Percentiles rank a stretch among this genome's conserved stretches.
These are phyloP conservation scores for Chlorophyllum brunneum DNA, from an alignment of 768 basidiomycete species.

Conservation along the genomic window DNA sequence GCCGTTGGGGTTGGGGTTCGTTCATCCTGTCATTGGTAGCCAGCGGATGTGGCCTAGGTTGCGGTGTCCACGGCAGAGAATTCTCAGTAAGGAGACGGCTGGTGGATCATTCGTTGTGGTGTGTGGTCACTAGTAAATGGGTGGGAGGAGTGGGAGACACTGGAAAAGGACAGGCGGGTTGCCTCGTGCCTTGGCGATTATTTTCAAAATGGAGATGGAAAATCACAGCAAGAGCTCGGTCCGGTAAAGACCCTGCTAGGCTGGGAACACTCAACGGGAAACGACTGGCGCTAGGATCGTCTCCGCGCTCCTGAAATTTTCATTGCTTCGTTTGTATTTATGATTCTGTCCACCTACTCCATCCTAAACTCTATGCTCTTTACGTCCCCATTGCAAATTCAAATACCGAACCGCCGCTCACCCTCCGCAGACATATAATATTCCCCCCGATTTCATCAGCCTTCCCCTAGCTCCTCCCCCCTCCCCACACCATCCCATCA, in stretches of 20 bases:
- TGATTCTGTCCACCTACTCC: constrained; percentile 10
- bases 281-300: constrained; percentile 9
- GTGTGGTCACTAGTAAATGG: not conserved
- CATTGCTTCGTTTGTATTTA: constrained; percentile 13
- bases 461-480: not conserved
- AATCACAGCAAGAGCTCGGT: not conserved
- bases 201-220: constrained; percentile 8
- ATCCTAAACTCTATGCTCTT: constrained; percentile 8
- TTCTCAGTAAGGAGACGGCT: not conserved
- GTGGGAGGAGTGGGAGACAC: not conserved
- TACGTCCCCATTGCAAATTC: constrained; percentile 7
- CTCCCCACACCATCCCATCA: not conserved
- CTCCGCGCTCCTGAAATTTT: constrained; percentile 9
- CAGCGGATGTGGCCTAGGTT: not conserved
- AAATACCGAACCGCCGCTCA: constrained; percentile 6
- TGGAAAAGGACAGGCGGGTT: not conserved
- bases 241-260: constrained; percentile 2
- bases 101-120: too few species aligned
- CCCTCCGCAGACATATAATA: constrained; percentile 8
- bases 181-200: constrained; percentile 1
- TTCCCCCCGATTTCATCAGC: not conserved
- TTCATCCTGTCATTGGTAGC: too few species aligned
- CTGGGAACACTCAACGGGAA: constrained; percentile 9
- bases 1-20: too few species aligned
- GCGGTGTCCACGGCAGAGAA: not conserved